phyloP scores from a whole-genome alignment of 2,329 filamentous ascomycete species.

The Hypoxylon sp. region DNA sequence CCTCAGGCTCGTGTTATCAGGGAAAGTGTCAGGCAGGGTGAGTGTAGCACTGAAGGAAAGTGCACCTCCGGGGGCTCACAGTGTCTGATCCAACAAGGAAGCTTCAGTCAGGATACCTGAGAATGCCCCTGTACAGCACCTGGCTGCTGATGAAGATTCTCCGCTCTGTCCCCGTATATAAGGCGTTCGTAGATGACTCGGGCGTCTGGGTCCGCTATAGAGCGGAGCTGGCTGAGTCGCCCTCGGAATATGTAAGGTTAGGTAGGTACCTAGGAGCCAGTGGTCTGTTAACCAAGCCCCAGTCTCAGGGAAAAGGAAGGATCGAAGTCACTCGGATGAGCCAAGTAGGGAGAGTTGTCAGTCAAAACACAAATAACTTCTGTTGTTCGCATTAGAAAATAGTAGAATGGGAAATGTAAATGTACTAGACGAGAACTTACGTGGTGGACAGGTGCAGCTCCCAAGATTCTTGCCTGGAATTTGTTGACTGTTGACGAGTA shows the following conservation, averaged over 20 bases:
- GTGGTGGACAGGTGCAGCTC: background rate
- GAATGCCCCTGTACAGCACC: background rate
- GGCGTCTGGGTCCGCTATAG: background rate
- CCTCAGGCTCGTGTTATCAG: background rate
- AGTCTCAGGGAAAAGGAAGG: background rate
- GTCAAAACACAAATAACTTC: background rate
- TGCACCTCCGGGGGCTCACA: background rate
- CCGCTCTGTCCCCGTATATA: no score
- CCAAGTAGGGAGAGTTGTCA: background rate
- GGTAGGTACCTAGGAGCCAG: background rate
- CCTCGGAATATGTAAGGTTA: background rate
- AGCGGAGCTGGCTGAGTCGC: background rate
- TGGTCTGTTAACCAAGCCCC: background rate
- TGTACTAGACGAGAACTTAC: no score
- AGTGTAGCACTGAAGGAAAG: background rate
- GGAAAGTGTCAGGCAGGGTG: background rate
- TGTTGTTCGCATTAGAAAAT: no score
- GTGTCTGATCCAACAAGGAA: background rate
- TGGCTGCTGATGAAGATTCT: background rate
- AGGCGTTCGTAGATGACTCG: background rate
- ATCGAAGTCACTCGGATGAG: background rate
- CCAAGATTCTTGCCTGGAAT: no score
- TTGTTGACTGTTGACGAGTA: no score
- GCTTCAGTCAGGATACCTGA: background rate
- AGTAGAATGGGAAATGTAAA: no score